phyloP scores from a whole-genome alignment of 345 rosid species.

The Gossypium arboreum region DNA sequence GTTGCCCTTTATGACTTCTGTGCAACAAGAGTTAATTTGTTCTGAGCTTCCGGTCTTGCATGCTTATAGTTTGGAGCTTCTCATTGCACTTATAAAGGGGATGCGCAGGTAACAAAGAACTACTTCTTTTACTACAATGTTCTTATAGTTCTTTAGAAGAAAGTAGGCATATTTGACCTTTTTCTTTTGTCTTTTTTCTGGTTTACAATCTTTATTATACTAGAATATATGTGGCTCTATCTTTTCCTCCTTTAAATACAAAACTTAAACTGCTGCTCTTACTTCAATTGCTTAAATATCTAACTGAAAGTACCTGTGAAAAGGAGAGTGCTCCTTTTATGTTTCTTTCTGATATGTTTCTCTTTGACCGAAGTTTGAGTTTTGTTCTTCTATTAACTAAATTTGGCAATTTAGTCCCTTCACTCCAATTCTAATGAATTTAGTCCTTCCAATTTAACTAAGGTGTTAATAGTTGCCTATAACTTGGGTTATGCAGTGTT shows the following conservation, averaged over 20 bases:
- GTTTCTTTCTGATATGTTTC: background rate
- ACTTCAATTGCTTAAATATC: background rate
- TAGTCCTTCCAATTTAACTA: background rate
- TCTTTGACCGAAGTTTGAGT: background rate
- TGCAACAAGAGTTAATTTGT: conserved; percentile 74
- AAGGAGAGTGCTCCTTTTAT: background rate
- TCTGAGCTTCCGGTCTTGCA: conserved; percentile 79
- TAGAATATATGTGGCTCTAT: background rate
- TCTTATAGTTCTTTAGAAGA: background rate
- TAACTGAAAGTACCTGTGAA: background rate
- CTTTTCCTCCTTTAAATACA: background rate
- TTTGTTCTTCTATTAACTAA: background rate
- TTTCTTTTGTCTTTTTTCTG: background rate
- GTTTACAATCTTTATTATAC: background rate
- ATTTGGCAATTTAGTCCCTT: background rate
- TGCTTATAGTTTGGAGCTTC: conserved; percentile 55
- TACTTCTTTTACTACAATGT: background rate
- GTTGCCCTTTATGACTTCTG: conserved; percentile 48
- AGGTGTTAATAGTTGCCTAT: background rate
- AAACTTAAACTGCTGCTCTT: background rate
- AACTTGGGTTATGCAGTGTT: background rate
- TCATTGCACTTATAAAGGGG: conserved; percentile 53
- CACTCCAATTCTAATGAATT: background rate
- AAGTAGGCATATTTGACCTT: background rate
- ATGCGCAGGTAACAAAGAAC: conserved; percentile 51